Evolutionary conservation across 2,329 filamentous ascomycete species (phyloP).

Genomic region (Fusarium newnesense): DNA sequence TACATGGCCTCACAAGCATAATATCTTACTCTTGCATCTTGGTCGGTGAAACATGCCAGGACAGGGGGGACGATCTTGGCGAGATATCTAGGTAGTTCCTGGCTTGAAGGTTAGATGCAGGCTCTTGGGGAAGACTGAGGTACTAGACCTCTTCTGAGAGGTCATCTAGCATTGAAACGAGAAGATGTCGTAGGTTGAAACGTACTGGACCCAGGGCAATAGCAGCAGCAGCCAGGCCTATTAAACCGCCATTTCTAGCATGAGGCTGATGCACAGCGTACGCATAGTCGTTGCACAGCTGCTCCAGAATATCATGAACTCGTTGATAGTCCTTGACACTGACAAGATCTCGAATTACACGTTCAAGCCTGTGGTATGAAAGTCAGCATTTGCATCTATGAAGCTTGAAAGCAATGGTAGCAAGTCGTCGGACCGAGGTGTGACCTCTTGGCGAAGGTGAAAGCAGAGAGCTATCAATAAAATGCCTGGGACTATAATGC

Average conservation of each 20-base stretch:
- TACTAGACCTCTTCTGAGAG: background rate
- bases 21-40: slow-evolving; percentile 96
- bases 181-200: slow-evolving; percentile 36
- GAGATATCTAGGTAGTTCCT: slow-evolving; percentile 93
- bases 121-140: background rate
- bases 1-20: slow-evolving; percentile 99
- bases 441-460: background rate
- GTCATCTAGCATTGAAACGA: background rate
- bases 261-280: slow-evolving; percentile 98
- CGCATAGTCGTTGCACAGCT: slow-evolving; percentile 97
- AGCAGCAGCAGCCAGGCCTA: slow-evolving; percentile 92
- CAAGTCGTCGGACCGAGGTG: slow-evolving; percentile 5
- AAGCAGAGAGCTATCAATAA: background rate
- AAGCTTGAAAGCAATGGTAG: background rate
- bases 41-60: slow-evolving; percentile 95
- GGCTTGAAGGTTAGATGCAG: slow-evolving; percentile 26
- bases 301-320: slow-evolving; percentile 89
- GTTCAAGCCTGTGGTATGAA: slow-evolving; percentile 75
- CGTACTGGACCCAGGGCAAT: slow-evolving; percentile 92
- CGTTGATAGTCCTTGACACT: slow-evolving; percentile 79
- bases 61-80: slow-evolving; percentile 96
- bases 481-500: background rate
- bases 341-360: slow-evolving; percentile 86
- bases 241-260: slow-evolving; percentile 94
- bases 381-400: slow-evolving; percentile 13